These are phyloP conservation scores for Penicillium longicatenatum DNA, from an alignment of 495 filamentous ascomycete genomes.

Conservation along the genomic window DNA sequence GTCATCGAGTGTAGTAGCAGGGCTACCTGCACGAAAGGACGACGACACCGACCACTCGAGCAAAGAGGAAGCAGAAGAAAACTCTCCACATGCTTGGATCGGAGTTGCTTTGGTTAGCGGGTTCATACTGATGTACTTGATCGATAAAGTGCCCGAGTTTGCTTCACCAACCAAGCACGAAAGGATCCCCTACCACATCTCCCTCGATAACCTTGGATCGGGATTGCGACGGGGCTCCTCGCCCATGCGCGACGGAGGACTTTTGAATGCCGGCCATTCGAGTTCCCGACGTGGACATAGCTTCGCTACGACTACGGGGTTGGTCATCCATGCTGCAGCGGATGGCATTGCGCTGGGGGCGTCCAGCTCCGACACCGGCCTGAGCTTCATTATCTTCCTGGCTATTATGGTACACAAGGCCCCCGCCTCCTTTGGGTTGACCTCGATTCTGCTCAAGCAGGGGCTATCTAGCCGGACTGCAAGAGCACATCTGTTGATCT, in stretches of 20 bases:
- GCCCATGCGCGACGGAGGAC: conserved; percentile 42
- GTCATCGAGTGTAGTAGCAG: conserved; percentile 11
- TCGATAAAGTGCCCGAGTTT: conserved; percentile 83
- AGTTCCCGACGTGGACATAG: conserved; percentile 40
- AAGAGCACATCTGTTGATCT: conserved; percentile 81
- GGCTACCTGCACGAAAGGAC: conserved; percentile 29
- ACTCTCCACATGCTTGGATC: conserved; percentile 69
- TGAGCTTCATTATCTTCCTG: conserved; percentile 88
- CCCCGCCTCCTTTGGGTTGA: conserved; percentile 92
- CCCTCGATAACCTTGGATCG: conserved; percentile 70
- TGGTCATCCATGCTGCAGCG: conserved; percentile 96
- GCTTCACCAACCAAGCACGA: conserved; percentile 56
- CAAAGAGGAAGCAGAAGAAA: conserved; percentile 36
- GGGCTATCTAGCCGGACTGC: conserved; percentile 84
- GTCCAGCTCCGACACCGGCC: conserved; percentile 68
- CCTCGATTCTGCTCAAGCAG: conserved; percentile 83
- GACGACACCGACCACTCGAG: conserved; percentile 38
- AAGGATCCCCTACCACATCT: conserved; percentile 69
- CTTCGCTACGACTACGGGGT: conserved; percentile 79
- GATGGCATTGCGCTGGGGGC: conserved; percentile 96
- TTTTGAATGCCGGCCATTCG: conserved; percentile 35
- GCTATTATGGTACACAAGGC: conserved; percentile 98
- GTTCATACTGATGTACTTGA: conserved; percentile 95
- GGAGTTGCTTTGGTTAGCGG: conserved; percentile 84
- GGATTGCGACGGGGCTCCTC: conserved; percentile 58